Evolutionary conservation across 257 asterid genomes (phyloP).

Genomic region (Scutellaria baicalensis): DNA sequence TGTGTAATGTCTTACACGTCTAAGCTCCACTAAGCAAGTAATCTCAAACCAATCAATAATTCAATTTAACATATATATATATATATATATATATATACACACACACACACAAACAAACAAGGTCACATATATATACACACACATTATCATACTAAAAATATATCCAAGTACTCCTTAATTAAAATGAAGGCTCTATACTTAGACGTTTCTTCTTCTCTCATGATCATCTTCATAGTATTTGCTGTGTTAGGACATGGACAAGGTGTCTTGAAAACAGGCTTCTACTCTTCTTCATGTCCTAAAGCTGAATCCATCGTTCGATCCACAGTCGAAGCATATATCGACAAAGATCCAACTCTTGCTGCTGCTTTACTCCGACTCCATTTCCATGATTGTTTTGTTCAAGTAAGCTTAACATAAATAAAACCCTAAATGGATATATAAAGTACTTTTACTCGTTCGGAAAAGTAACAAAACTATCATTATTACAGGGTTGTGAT

Average conservation of each 20-base stretch:
- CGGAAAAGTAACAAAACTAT: too few species aligned
- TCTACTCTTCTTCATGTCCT: slow-evolving; percentile 54
- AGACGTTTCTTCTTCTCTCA: not conserved
- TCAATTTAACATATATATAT: not conserved
- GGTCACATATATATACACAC: not conserved
- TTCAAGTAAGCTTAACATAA: slow-evolving; percentile 50
- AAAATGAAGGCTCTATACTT: slow-evolving; percentile 24
- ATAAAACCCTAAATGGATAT: too few species aligned
- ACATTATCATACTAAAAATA: not conserved
- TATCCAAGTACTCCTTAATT: not conserved
- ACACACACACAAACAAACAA: not conserved
- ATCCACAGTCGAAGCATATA: slow-evolving; percentile 46
- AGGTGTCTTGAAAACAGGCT: slow-evolving; percentile 37
- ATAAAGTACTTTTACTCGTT: too few species aligned
- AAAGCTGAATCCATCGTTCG: slow-evolving; percentile 55
- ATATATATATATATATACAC: not conserved
- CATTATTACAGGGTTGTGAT: slow-evolving; percentile 51
- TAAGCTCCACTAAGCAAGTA: slow-evolving; percentile 2
- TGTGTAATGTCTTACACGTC: slow-evolving; percentile 9
- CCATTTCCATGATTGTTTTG: slow-evolving; percentile 73
- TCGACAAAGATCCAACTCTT: slow-evolving; percentile 35
- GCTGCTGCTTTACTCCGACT: slow-evolving; percentile 70
- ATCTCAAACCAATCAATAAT: not conserved
- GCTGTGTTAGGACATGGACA: slow-evolving; percentile 16
- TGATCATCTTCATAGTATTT: not conserved